Percentiles rank a stretch among this genome's conserved stretches.
phyloP scores from a whole-genome alignment of 148 eudicot species.

The Chenopodium suecicum region DNA sequence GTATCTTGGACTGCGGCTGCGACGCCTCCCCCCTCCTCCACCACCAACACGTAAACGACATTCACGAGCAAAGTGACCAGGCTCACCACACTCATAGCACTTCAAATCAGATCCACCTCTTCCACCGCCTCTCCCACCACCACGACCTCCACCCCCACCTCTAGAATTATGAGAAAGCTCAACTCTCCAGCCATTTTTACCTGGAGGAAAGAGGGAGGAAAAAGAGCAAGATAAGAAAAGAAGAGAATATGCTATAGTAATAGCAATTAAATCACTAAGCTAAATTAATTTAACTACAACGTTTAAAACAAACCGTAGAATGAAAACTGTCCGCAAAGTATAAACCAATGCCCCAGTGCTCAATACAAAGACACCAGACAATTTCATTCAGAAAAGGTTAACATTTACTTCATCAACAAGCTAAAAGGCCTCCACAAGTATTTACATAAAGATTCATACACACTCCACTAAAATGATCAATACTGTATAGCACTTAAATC shows the following conservation, averaged over 20 bases:
- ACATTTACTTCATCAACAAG: not conserved
- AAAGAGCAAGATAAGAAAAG: not conserved
- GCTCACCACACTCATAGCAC: constrained; percentile 96
- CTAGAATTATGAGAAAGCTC: constrained; percentile 96
- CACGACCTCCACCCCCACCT: constrained; percentile 62
- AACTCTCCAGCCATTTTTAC: constrained; percentile 98
- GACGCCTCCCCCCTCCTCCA: constrained; percentile 66
- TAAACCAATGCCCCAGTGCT: not conserved
- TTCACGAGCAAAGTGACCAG: constrained; percentile 98
- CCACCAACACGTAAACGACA: constrained; percentile 62
- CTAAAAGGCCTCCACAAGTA: not conserved
- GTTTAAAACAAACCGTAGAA: not conserved
- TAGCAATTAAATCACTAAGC: not conserved
- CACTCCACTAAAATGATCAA: too few relatives aligned
- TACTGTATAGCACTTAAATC: too few relatives aligned
- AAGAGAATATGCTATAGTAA: too few relatives aligned
- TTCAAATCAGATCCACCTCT: constrained; percentile 96
- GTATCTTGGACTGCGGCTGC: constrained; percentile 91
- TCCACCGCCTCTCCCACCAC: constrained; percentile 65
- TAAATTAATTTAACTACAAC: too few relatives aligned
- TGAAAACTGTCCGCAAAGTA: too few relatives aligned
- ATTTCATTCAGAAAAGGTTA: not conserved
- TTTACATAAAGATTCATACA: not conserved
- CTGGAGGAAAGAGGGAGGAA: constrained; percentile 24
- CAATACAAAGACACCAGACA: not conserved